phyloP scores from a whole-genome alignment of 1,139 yeast species.

The Debaryomyces nepalensis region DNA sequence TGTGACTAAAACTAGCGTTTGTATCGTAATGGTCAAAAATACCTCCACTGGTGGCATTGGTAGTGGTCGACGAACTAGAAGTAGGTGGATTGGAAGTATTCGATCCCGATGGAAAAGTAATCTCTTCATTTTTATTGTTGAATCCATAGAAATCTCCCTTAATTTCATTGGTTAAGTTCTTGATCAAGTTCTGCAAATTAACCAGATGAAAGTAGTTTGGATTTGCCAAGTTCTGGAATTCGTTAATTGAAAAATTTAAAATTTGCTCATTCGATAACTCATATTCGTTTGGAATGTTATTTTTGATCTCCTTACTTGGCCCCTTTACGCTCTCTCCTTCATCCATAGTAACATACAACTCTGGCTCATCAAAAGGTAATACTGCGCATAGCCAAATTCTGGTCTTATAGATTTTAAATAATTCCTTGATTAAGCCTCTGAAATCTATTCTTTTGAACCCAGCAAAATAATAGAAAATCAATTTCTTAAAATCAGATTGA shows the following conservation, averaged over 20 bases:
- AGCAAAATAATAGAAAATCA: constrained; percentile 85
- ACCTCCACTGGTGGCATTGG: constrained; percentile 8
- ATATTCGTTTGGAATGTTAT: constrained; percentile 44
- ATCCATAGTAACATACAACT: constrained; percentile 28
- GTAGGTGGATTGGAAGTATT: constrained; percentile 1
- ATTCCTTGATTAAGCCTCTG: constrained; percentile 86
- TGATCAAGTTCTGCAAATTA: constrained; percentile 43
- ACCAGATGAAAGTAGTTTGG: constrained; percentile 52
- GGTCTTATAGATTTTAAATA: constrained; percentile 92
- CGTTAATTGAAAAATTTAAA: constrained; percentile 44
- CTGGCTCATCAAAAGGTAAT: constrained; percentile 43
- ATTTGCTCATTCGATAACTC: constrained; percentile 48
- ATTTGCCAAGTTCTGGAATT: constrained; percentile 37
- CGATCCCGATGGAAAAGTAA: constrained; percentile 1
- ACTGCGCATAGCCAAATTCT: constrained; percentile 98
- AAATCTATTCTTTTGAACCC: constrained; percentile 87
- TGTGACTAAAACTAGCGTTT: constrained; percentile 4
- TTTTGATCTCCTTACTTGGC: constrained; percentile 8
- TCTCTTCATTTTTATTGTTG: constrained; percentile 18
- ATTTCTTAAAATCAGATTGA: constrained; percentile 92
- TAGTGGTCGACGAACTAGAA: constrained; percentile 3
- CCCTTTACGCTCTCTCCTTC: constrained; percentile 7
- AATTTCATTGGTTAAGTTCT: constrained; percentile 37
- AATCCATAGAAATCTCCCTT: constrained; percentile 51
- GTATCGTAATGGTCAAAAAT: constrained; percentile 11